These are phyloP conservation scores for Porcisia hertigi DNA, from an alignment of 208 protist species.

Conservation along the genomic window DNA sequence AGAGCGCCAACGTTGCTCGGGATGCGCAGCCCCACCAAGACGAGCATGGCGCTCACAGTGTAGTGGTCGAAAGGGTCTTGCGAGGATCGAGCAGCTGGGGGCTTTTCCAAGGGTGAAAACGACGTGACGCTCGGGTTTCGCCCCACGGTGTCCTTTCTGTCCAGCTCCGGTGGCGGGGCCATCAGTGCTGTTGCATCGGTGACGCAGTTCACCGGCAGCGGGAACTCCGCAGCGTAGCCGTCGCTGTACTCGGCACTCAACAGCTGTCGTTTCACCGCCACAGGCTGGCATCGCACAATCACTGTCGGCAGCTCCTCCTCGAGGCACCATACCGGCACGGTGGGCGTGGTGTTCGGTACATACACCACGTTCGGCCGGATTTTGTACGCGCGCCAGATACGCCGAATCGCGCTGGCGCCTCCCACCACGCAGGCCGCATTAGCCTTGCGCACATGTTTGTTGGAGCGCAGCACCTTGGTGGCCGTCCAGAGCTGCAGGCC, in stretches of 20 bases:
- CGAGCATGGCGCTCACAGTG: conserved; percentile 58
- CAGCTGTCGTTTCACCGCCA: conserved; percentile 65
- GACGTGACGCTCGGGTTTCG: background rate
- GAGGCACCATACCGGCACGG: conserved; percentile 68
- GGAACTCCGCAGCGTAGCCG: conserved; percentile 84
- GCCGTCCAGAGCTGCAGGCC: conserved; percentile 68
- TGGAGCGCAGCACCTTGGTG: conserved; percentile 55
- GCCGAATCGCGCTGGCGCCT: conserved; percentile 64
- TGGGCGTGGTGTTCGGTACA: conserved; percentile 57
- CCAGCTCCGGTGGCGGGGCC: background rate
- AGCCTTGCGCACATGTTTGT: conserved; percentile 42
- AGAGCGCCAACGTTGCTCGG: conserved; percentile 84
- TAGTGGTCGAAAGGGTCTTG: conserved; percentile 6
- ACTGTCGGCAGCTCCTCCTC: conserved; percentile 61
- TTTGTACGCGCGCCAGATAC: conserved; percentile 73
- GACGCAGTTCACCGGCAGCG: conserved; percentile 26
- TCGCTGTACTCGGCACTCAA: conserved; percentile 81
- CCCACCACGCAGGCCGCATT: conserved; percentile 77
- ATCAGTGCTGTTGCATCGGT: conserved; percentile 6
- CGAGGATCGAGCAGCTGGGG: background rate
- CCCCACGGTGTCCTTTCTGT: background rate
- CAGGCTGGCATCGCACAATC: conserved; percentile 71
- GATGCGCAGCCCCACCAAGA: conserved; percentile 81
- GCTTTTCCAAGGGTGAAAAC: background rate
- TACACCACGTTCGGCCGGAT: conserved; percentile 79